Conservation (phyloP, 2,329 filamentous ascomycete species). For the Aurifilum marmelostoma region DNA sequence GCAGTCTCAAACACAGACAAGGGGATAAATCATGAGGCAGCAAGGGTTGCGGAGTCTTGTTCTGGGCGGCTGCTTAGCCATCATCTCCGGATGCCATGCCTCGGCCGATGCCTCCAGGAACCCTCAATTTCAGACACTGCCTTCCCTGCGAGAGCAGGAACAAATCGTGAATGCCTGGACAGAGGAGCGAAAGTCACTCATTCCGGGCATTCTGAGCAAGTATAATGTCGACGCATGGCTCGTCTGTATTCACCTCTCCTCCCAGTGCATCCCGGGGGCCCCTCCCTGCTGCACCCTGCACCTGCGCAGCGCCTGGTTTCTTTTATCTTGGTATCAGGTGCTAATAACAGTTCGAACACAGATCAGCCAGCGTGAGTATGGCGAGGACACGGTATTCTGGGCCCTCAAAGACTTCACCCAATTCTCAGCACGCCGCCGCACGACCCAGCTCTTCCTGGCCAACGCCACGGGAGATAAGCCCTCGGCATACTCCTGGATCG, state of each 20-base stretch:
- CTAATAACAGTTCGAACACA: conserved; percentile 29
- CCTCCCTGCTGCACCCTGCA: too few relatives aligned
- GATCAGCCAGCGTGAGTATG: conserved; percentile 56
- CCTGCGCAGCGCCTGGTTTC: not conserved
- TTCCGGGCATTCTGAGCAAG: conserved; percentile 48
- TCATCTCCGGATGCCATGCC: conserved; percentile 6
- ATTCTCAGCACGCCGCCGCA: conserved; percentile 54
- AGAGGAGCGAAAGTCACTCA: conserved; percentile 44
- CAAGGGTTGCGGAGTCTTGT: not conserved
- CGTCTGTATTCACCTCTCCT: conserved; percentile 35
- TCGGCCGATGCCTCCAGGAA: conserved; percentile 28
- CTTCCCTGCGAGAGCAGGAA: conserved; percentile 49
- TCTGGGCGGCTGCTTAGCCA: conserved; percentile 14
- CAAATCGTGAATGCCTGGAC: conserved; percentile 49
- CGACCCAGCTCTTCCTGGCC: conserved; percentile 53
- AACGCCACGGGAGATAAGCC: conserved; percentile 37
- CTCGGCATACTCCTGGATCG: conserved; percentile 47
- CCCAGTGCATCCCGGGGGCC: not conserved
- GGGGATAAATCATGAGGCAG: not conserved
- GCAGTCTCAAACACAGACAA: not conserved
- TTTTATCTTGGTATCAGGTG: not conserved
- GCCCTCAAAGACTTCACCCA: conserved; percentile 49
- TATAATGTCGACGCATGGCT: conserved; percentile 54
- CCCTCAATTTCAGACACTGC: conserved; percentile 44
- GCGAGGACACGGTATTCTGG: conserved; percentile 56